These are phyloP conservation scores for Arabidopsis suecica DNA, from an alignment of 345 rosid genomes.

Conservation along the genomic window DNA sequence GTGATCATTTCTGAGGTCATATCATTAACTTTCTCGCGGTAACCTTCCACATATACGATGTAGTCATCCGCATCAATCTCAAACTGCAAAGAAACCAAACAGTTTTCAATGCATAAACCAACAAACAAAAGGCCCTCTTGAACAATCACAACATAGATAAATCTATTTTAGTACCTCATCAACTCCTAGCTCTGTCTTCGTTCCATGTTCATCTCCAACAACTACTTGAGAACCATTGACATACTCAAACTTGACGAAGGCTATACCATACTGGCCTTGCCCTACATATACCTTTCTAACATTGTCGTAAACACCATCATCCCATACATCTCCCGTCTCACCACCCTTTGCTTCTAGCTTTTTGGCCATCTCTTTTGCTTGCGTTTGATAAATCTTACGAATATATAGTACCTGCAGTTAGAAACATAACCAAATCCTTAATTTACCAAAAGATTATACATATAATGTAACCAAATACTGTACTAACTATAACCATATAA, in stretches of 20 bases:
- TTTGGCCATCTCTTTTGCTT: conserved; percentile 9
- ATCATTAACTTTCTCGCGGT: conserved; percentile 14
- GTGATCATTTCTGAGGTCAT: not conserved
- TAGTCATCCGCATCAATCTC: conserved; percentile 41
- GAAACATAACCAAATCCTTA: not conserved
- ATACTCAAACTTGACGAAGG: conserved; percentile 39
- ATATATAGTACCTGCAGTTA: not conserved
- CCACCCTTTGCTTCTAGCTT: conserved; percentile 30
- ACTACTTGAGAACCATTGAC: conserved; percentile 18
- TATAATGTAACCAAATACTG: not conserved
- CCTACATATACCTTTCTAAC: conserved; percentile 34
- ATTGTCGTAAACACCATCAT: conserved; percentile 30
- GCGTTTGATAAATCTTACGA: not conserved
- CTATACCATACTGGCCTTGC: conserved; percentile 22
- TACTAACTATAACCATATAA: not conserved
- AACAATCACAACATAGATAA: not conserved
- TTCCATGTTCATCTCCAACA: conserved; percentile 32
- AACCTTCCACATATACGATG: conserved; percentile 38
- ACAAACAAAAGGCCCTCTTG: not conserved
- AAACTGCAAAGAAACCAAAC: conserved; percentile 7
- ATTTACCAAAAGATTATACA: too few species aligned
- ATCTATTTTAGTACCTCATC: conserved; percentile 22
- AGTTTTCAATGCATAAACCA: not conserved
- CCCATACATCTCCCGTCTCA: conserved; percentile 28
- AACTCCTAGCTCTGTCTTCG: not conserved